Evolutionary conservation across 768 basidiomycete species (phyloP), one percentile per base, ranked within the genome.

Genomic region (Tubosaeta sp.): DNA sequence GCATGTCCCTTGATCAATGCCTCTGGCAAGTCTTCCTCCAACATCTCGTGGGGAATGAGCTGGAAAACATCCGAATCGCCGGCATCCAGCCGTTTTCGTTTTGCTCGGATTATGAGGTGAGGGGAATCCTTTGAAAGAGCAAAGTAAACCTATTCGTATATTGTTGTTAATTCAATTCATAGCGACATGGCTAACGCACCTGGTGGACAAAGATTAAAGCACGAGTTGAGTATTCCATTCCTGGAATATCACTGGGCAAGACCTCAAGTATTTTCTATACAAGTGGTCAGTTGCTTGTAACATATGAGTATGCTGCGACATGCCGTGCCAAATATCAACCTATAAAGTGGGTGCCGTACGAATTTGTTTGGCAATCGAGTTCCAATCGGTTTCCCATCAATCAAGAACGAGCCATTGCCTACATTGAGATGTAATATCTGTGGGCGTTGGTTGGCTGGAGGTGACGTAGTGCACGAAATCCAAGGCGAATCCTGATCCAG

Each of bases 351-450:
- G 43, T 59, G 44, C 1, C 26, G 39, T n/a, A 42, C 47, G 29
- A 65, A 54, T 12, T 14, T 33, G 13, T 35, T 22, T 0, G 61
- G 63, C 14, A 65, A 47, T 25, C 54, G 32, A 16, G 17, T 54
- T 1, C 57, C 57, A 4, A 69, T 14, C 0, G 61, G 53, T 22
- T 56, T 60, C 2, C 61, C 68, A 7, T 70, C 50, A 2, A 69
- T 54, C 16, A 64, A 38, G n/a, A 69, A 56, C 1, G 54, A 48
- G 4, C 66, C 68, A 7, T 59, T 19, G 5, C 78, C 51, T 2
- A 80, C 29, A 49, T 81, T 72, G n/a, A 76, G 61, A 38, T 72
- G 67, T 7, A 80, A 64, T 14, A n/a, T 44, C 41, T 72, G 71
- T 26, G 57, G 51, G 34, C 26, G 4, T 49, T 9, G 26, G 14